Evolutionary conservation across 2,329 filamentous ascomycete genomes (phyloP), one percentile per base, ranked within the genome.

Genomic region (Corinectria fuckeliana): DNA sequence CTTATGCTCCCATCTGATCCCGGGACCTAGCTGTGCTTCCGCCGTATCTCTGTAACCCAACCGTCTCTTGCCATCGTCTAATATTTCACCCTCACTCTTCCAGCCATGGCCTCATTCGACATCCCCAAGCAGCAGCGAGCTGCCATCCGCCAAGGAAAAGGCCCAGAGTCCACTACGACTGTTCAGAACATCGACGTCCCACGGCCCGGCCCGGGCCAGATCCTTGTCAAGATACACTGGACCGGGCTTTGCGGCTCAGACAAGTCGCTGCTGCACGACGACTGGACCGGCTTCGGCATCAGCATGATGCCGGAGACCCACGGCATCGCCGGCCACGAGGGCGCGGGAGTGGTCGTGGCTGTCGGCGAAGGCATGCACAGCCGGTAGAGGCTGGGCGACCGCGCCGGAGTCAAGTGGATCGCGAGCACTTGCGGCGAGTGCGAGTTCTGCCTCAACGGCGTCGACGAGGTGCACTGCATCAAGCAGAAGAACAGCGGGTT

Each of bases 391-490:
- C 14, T 96, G 69, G 92, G 93, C 66, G 92, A 96, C 69, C 82
- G 92, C 64, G 93, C 87, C 56, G 93, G 93, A 72, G 85, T 97
- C 74, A 96, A 91, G 81, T 96, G 92, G 92, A 82, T 96, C 70
- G 93, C 96, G 74, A 91, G 91, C 58, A 88, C 89, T 10, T 97
- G 93, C 75, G 82, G 95, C 52, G 76, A 83, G 56, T 97, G 93
- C 78, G 84, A 88, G 67, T 96, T 91, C 82, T 97, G 93, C 80
- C 86, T 88, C 71, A 83, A 87, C 8, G 67, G 68, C 61, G 76
- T 85, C 13, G 90, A 96, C 69, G 92, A 97, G 77, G 89, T 92
- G 1, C 87, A 96, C 3, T 97, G 93, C 77, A 76, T 84, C 1
- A 80, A 90, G 36, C 87, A 91, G 7, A 79, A 83, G 8, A 85